Evolutionary conservation across 73 alveolate species (phyloP), one percentile per base, ranked within the genome.

Genomic region (Loxodes magnus): DNA sequence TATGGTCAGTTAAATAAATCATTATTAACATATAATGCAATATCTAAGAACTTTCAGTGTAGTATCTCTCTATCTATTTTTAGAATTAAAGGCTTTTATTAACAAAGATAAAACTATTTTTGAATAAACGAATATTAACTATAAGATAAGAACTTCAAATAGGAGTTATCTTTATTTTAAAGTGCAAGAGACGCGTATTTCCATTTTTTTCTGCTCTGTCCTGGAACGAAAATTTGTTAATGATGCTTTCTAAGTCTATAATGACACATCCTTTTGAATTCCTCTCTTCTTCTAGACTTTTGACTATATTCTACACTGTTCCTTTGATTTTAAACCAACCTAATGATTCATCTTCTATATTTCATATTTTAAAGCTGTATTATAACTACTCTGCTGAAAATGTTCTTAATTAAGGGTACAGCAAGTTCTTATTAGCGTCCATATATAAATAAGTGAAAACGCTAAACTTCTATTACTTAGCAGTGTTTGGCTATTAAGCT

Each of bases 251-350:
- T 9, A 46, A 24, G 17, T 46, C 59, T 0, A 46, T n/a, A 46
- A 23, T 23, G 9, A 46, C n/a, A 3, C 59, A 46, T 24, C 7
- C n/a, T 2, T 46, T 46, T 46, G 22, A 25, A n/a, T 46, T 41
- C 34, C 59, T 46, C 27, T 46, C 59, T 21, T 46, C 59, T 2
- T 46, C 59, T 10, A 46, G 17, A 10, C 59, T 25, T n/a, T n/a
- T n/a, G n/a, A n/a, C n/a, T n/a, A n/a, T n/a, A n/a, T n/a, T n/a
- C n/a, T n/a, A n/a, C n/a, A n/a, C n/a, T n/a, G 6, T 12, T 17
- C 27, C 34, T 46, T 10, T 9, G 50, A 10, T 9, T 46, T 7
- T 22, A 1, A 1, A 41, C 59, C 15, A 25, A n/a, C 27, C 59
- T 41, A 25, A 9, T 41, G 0, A 46, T 24, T 46, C 59, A 1